Evolutionary conservation across 2,329 filamentous ascomycete genomes (phyloP).

Genomic region (Colletotrichum lini): DNA sequence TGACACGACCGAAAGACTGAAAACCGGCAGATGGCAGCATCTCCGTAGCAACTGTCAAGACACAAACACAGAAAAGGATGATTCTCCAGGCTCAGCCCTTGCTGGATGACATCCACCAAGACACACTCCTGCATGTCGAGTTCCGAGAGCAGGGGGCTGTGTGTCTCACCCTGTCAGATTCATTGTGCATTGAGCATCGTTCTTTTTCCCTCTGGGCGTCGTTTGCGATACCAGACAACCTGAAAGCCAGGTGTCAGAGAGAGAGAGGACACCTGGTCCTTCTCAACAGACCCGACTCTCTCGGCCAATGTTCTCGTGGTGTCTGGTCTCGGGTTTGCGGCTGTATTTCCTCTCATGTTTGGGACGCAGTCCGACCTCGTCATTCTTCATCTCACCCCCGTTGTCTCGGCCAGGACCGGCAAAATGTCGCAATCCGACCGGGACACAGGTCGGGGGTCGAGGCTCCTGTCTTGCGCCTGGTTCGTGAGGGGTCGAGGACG

Average conservation of each 20-base stretch:
- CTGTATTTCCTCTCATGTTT: constrained; percentile 10
- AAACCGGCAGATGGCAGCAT: constrained; percentile 4
- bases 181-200: not conserved
- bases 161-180: not conserved
- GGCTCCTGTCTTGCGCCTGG: constrained; percentile 12
- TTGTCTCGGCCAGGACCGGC: constrained; percentile 27
- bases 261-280: not conserved
- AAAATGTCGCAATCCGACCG: constrained; percentile 18
- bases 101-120: not conserved
- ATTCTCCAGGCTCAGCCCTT: constrained; percentile 5
- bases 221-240: constrained; percentile 1
- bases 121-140: constrained; percentile 20
- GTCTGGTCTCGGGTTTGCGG: constrained; percentile 6
- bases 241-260: not conserved
- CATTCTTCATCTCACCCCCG: constrained; percentile 30
- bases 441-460: not conserved
- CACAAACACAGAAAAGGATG: not conserved
- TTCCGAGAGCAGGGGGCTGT: constrained; percentile 5
- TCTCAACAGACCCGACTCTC: not conserved
- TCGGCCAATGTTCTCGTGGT: not conserved
- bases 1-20: not conserved
- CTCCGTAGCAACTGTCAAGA: constrained; percentile 15
- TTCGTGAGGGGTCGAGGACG: not conserved
- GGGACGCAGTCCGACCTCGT: constrained; percentile 18
- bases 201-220: not conserved